Evolutionary conservation across 768 basidiomycete genomes (phyloP).

Genomic region (Leucosporidium creatinivorum): DNA sequence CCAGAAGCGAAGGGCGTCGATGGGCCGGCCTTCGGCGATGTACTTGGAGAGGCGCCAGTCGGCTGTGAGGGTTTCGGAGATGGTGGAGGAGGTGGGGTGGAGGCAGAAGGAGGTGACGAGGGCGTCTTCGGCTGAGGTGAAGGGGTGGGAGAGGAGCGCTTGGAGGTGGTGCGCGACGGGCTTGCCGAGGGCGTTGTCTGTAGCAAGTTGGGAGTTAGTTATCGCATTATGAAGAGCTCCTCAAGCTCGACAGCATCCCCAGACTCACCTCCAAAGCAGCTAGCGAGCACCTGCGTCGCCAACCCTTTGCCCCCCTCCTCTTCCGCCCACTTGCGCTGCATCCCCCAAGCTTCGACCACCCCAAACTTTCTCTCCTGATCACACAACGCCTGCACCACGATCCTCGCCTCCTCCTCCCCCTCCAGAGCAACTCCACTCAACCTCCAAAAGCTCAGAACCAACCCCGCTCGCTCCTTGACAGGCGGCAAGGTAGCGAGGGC

Average conservation of each 20-base stretch:
- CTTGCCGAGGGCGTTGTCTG: constrained; percentile 19
- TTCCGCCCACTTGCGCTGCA: constrained; percentile 17
- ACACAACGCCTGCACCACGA: constrained; percentile 20
- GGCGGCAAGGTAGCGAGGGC: constrained; percentile 9
- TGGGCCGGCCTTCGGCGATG: constrained; percentile 19
- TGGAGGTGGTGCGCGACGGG: constrained; percentile 16
- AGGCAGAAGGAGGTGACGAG: constrained; percentile 20
- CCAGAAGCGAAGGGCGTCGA: constrained; percentile 26
- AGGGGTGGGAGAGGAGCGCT: constrained; percentile 18
- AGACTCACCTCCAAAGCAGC: constrained; percentile 29
- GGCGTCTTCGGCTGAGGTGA: constrained; percentile 13
- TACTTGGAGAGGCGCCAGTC: constrained; percentile 31
- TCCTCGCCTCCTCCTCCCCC: constrained; percentile 3
- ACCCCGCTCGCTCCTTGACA: not conserved
- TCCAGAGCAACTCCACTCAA: constrained; percentile 12
- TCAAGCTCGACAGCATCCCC: not conserved
- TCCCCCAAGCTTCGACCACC: constrained; percentile 25
- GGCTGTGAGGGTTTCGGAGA: constrained; percentile 6
- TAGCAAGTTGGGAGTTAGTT: not conserved
- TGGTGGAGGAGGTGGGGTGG: constrained; percentile 3
- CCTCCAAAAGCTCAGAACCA: constrained; percentile 28
- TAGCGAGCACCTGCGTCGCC: constrained; percentile 6
- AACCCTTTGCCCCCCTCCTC: constrained; percentile 13
- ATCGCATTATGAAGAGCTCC: not conserved
- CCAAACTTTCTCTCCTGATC: constrained; percentile 5